Base-by-base conservation (phyloP, 2,329 filamentous ascomycete genomes). In the Pyrenophora tritici-repentis region DNA sequence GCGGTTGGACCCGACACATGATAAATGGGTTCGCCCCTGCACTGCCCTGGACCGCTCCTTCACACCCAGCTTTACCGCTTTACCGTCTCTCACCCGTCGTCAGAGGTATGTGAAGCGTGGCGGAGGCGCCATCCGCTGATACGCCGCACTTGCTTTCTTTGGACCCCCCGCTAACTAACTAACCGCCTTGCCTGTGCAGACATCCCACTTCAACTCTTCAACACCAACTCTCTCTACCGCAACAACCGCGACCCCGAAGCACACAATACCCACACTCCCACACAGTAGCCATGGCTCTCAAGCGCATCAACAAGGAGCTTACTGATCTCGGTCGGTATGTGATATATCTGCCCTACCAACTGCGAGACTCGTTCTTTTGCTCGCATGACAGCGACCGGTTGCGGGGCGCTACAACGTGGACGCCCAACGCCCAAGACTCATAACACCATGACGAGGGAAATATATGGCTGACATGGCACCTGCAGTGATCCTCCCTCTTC, bases 231-330 rank as follows among this genome's bases (percentile, higher is more conserved):
- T 58, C 63, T 53, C 62, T 62, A 53, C 37, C 57, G 53, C 42
- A 50, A 50, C 43, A 42, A 18, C 43, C 39, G 44, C 44, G 20
- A 39, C 44, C 39, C 50, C 54, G 45, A 47, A 50, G 52, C 48
- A 53, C 51, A 34, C 40, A 47, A 54, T 37, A 54, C 58, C 44
- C 47, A 43, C 55, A 29, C 53, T 53, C 22, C 37, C 51, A 42
- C 52, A 65, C 61, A 66, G 40, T 38, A 53, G 47, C 65, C 56
- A 94, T 94, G 90, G 90, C 90, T 78, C 85, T 94, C 71, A 94
- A 94, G 88, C 87, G 90, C 79, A 94, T 94, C 79, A 93, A 93
- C 85, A 94, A 92, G 87, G 90, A 94, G 80, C 86, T 94, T 76
- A 87, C 88, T 78, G 90, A 94, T 76, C 84, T 94, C 78, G 90